A percentile compares a stretch with the other conserved stretches of the same genome.
Conservation (phyloP, 1,284 basidiomycete genomes). For the Rhodotorula sp. region DNA sequence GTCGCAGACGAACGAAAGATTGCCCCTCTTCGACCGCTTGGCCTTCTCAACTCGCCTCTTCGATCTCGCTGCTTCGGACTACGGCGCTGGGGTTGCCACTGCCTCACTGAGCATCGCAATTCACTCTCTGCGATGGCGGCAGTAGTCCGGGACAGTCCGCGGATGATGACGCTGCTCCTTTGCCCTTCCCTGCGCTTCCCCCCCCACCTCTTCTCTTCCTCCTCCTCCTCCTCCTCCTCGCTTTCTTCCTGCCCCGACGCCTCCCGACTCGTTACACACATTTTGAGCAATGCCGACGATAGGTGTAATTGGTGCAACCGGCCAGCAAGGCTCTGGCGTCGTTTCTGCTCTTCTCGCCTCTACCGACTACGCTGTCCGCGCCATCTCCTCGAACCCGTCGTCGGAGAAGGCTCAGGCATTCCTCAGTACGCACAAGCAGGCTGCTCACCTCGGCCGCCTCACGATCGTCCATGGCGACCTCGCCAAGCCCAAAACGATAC, state of each 20-base stretch:
- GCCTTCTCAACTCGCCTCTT: too few relatives aligned
- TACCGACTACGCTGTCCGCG: slow-evolving; percentile 14
- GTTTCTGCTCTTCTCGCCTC: slow-evolving; percentile 14
- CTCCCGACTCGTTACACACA: background rate
- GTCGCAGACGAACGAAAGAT: too few relatives aligned
- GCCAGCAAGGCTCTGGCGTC: slow-evolving; percentile 18
- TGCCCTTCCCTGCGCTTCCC: too few relatives aligned
- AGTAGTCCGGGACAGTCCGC: too few relatives aligned
- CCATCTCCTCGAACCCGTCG: slow-evolving; percentile 9
- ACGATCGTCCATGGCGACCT: slow-evolving; percentile 13
- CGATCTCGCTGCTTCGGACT: too few relatives aligned
- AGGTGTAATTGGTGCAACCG: slow-evolving; percentile 10
- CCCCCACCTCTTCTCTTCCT: too few relatives aligned
- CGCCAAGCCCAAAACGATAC: background rate
- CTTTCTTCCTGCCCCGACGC: too few relatives aligned
- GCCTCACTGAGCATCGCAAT: too few relatives aligned
- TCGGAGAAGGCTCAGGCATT: slow-evolving; percentile 8
- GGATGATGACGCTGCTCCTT: background rate
- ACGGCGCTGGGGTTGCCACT: too few relatives aligned
- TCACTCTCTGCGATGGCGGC: too few relatives aligned
- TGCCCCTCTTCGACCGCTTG: too few relatives aligned
- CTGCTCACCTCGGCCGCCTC: background rate
- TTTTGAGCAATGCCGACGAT: background rate
- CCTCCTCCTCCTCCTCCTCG: background rate
- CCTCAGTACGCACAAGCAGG: background rate